Conservation (phyloP, 148 eudicot genomes). For the Spergularia bocconei region DNA sequence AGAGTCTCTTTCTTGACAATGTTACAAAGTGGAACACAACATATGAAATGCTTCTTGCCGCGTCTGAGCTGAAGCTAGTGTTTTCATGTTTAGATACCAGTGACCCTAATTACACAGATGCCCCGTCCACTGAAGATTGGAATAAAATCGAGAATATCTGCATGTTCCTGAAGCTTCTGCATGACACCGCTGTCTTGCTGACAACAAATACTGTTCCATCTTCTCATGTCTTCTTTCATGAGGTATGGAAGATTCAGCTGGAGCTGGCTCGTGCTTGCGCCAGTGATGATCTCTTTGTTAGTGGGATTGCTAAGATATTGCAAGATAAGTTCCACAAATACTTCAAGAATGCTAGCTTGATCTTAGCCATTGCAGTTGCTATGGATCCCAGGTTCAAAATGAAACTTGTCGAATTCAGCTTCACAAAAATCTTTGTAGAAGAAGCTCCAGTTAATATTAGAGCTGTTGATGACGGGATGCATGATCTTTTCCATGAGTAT, state of each 20-base stretch:
- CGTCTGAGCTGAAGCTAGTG: slow-evolving; percentile 73
- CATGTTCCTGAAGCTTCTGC: slow-evolving; percentile 57
- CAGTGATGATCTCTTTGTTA: slow-evolving; percentile 60
- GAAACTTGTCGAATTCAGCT: slow-evolving; percentile 94
- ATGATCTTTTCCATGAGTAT: slow-evolving; percentile 77
- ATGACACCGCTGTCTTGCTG: slow-evolving; percentile 63
- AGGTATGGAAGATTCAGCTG: slow-evolving; percentile 86
- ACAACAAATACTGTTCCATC: slow-evolving; percentile 40
- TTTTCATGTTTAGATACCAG: slow-evolving; percentile 73
- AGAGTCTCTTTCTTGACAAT: slow-evolving; percentile 57
- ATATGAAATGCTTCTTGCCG: slow-evolving; percentile 80
- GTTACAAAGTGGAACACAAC: slow-evolving; percentile 73
- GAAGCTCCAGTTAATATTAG: slow-evolving; percentile 60
- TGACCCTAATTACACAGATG: slow-evolving; percentile 64
- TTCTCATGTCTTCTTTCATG: slow-evolving; percentile 74
- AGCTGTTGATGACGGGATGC: slow-evolving; percentile 77
- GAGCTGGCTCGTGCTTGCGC: slow-evolving; percentile 67
- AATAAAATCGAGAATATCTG: slow-evolving; percentile 59
- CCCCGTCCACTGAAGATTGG: slow-evolving; percentile 73
- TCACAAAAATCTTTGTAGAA: slow-evolving; percentile 67
- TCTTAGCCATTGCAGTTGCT: slow-evolving; percentile 74
- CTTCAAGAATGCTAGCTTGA: slow-evolving; percentile 65
- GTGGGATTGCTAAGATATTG: slow-evolving; percentile 52
- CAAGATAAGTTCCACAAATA: slow-evolving; percentile 72
- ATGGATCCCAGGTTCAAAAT: slow-evolving; percentile 94